Conservation (phyloP, 129 eudicot species). For the Rutidosis leptorrhynchoides region DNA sequence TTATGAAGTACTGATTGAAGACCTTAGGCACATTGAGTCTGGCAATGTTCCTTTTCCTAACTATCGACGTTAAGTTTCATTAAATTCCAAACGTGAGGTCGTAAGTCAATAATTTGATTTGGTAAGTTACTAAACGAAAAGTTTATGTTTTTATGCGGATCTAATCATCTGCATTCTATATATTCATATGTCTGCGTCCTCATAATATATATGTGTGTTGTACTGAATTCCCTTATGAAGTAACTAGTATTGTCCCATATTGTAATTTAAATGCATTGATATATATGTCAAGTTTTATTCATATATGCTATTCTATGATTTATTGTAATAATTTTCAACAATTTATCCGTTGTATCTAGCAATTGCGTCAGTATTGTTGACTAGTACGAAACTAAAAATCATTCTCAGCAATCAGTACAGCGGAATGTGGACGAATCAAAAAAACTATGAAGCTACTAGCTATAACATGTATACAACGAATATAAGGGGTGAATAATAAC, state of each 20-base stretch:
- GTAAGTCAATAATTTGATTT: slow-evolving; percentile 28
- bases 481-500: too few relatives aligned
- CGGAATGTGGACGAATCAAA: not conserved
- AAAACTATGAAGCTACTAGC: too few relatives aligned
- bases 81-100: not conserved
- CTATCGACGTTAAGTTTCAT: slow-evolving; percentile 33
- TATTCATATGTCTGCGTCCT: not conserved
- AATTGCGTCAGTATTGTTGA: slow-evolving; percentile 1
- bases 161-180: not conserved
- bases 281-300: slow-evolving; percentile 10
- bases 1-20: slow-evolving; percentile 75
- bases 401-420: not conserved
- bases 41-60: slow-evolving; percentile 72
- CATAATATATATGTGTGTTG: not conserved
- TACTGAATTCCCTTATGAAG: not conserved
- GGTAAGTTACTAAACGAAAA: not conserved
- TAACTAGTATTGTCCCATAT: not conserved
- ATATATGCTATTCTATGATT: slow-evolving; percentile 11
- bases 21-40: slow-evolving; percentile 67
- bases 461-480: too few relatives aligned
- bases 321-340: not conserved
- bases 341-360: slow-evolving; percentile 1
- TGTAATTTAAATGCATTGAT: slow-evolving; percentile 9
- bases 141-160: not conserved
- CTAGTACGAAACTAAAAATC: not conserved